These are phyloP conservation scores for Wallacemonas collosoma DNA, from an alignment of 208 protist genomes.

Conservation along the genomic window DNA sequence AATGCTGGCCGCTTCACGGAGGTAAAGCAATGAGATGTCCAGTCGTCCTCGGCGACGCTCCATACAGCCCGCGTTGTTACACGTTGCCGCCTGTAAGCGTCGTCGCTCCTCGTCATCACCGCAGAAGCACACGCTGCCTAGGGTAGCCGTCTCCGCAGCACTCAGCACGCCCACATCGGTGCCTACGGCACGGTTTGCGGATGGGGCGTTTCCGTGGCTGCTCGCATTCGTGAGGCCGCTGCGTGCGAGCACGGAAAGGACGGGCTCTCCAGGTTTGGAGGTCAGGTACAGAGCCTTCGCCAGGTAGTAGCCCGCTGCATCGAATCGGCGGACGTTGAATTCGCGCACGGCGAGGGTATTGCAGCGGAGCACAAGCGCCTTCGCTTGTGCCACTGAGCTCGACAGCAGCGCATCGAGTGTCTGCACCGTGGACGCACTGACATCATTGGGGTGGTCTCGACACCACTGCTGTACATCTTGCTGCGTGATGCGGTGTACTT, in stretches of 20 bases:
- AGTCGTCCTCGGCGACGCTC: constrained; percentile 70
- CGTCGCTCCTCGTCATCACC: constrained; percentile 47
- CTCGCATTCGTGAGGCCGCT: constrained; percentile 1
- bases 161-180: constrained; percentile 9
- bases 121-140: constrained; percentile 31
- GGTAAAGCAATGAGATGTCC: constrained; percentile 54
- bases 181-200: too few species aligned
- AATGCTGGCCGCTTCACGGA: constrained; percentile 66
- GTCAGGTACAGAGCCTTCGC: constrained; percentile 85
- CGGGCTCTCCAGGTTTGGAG: constrained; percentile 33
- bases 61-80: constrained; percentile 92
- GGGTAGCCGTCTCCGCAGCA: constrained; percentile 19
- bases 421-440: constrained; percentile 14
- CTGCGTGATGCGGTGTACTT: constrained; percentile 21
- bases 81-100: constrained; percentile 75
- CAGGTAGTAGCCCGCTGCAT: constrained; percentile 64
- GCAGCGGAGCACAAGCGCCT: constrained; percentile 68
- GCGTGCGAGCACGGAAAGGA: not conserved
- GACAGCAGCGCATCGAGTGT: not conserved
- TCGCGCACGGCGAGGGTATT: constrained; percentile 80
- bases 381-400: constrained; percentile 40
- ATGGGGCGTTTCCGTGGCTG: not conserved
- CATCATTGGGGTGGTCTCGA: not conserved
- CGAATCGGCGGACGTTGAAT: constrained; percentile 63
- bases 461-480: constrained; percentile 1